These are phyloP conservation scores for Hyphopichia fennica DNA, from an alignment of 1,139 yeast species.

Conservation along the genomic window DNA sequence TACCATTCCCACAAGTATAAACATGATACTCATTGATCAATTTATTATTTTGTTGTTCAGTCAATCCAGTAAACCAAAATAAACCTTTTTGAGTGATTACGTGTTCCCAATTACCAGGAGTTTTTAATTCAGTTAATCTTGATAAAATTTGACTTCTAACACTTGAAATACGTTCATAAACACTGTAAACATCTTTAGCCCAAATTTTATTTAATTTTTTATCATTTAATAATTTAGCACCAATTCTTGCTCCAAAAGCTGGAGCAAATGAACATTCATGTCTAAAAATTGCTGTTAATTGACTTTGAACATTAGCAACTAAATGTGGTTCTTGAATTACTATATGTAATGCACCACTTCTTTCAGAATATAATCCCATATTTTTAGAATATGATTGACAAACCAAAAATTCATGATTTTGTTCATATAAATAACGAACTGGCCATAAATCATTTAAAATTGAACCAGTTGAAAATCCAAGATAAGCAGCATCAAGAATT, in stretches of 20 bases:
- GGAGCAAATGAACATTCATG: constrained; percentile 47
- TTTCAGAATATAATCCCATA: constrained; percentile 47
- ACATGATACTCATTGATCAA: constrained; percentile 36
- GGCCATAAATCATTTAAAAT: constrained; percentile 32
- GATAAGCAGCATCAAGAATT: constrained; percentile 89
- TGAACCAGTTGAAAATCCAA: constrained; percentile 76
- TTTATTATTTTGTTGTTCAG: constrained; percentile 27
- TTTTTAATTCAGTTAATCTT: constrained; percentile 28
- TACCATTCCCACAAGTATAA: constrained; percentile 37
- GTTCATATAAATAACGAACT: constrained; percentile 22
- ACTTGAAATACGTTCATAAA: constrained; percentile 29
- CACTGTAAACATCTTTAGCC: constrained; percentile 32
- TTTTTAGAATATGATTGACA: constrained; percentile 48
- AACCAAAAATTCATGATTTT: constrained; percentile 29
- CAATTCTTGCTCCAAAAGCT: constrained; percentile 46
- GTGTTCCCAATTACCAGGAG: constrained; percentile 46
- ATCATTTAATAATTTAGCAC: constrained; percentile 25
- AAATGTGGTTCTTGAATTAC: constrained; percentile 24
- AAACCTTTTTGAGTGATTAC: constrained; percentile 40
- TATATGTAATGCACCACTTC: constrained; percentile 44
- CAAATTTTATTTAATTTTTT: constrained; percentile 28
- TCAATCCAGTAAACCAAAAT: constrained; percentile 47
- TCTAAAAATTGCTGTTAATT: constrained; percentile 33
- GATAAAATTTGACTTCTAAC: constrained; percentile 28
- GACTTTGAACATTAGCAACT: constrained; percentile 21